A percentile compares a stretch with the other conserved stretches of the same genome.
Evolutionary conservation across 129 eudicot genomes (phyloP).

Genomic region (Artemisia tridentata): DNA sequence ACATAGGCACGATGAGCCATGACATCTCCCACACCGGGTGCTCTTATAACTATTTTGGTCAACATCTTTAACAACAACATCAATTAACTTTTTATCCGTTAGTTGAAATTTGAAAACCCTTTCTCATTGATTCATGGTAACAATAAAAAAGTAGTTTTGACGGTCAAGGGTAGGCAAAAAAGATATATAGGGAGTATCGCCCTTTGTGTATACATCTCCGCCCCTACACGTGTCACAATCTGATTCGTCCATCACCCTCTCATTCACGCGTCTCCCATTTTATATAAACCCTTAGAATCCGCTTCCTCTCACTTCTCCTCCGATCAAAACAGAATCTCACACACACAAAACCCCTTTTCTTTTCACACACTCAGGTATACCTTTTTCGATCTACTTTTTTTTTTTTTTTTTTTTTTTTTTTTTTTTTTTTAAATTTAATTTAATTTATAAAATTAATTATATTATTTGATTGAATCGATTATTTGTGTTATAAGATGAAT

Average conservation of each 20-base stretch:
- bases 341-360: constrained; percentile 11
- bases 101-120: too few species aligned
- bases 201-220: constrained; percentile 39
- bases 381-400: constrained; percentile 7
- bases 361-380: constrained; percentile 29
- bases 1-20: too few species aligned
- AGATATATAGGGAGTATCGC: constrained; percentile 33
- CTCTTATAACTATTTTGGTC: too few species aligned
- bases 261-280: constrained; percentile 29
- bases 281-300: constrained; percentile 32
- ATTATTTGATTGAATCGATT: not conserved
- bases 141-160: constrained; percentile 14
- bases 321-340: constrained; percentile 25
- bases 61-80: too few species aligned
- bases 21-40: too few species aligned
- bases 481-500: constrained; percentile 19
- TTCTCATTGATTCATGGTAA: too few species aligned
- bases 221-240: constrained; percentile 42
- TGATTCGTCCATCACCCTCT: constrained; percentile 34
- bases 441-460: not conserved
- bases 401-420: not conserved
- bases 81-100: too few species aligned
- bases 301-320: constrained; percentile 22
- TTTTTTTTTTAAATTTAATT: too few species aligned
- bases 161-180: constrained; percentile 45